Conservation (phyloP, 108 stramenopile genomes). For the Aurantiochytrium sp. region DNA sequence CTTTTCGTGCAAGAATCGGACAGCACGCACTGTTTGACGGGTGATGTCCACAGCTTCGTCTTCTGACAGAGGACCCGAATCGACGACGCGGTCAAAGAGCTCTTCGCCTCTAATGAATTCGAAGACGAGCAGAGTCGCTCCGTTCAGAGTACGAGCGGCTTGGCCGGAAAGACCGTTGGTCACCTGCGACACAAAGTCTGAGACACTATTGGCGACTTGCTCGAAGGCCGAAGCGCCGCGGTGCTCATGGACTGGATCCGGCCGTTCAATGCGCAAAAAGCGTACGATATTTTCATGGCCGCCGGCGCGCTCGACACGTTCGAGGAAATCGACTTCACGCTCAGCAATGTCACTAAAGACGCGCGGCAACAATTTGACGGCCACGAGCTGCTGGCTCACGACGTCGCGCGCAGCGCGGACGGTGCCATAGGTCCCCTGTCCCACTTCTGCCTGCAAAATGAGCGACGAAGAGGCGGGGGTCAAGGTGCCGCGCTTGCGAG, state of each 20-base stretch:
- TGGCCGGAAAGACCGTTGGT: background rate
- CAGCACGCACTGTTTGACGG: background rate
- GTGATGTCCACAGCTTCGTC: background rate
- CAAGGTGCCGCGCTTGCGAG: too few relatives aligned
- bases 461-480: background rate
- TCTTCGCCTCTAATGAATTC: background rate
- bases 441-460: background rate
- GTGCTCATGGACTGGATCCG: background rate
- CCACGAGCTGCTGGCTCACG: background rate
- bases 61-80: background rate
- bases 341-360: background rate
- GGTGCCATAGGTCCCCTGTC: background rate
- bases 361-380: background rate
- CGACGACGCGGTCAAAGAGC: background rate
- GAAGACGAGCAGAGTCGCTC: background rate
- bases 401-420: background rate
- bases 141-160: background rate
- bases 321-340: background rate
- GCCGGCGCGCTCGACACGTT: background rate
- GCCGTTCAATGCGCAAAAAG: background rate
- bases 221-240: background rate
- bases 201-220: background rate
- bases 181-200: background rate
- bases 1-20: background rate
- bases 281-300: background rate